Percentiles rank a stretch among this genome's conserved stretches.
phyloP scores from a whole-genome alignment of 768 basidiomycete genomes.

The Floccularia luteovirens region DNA sequence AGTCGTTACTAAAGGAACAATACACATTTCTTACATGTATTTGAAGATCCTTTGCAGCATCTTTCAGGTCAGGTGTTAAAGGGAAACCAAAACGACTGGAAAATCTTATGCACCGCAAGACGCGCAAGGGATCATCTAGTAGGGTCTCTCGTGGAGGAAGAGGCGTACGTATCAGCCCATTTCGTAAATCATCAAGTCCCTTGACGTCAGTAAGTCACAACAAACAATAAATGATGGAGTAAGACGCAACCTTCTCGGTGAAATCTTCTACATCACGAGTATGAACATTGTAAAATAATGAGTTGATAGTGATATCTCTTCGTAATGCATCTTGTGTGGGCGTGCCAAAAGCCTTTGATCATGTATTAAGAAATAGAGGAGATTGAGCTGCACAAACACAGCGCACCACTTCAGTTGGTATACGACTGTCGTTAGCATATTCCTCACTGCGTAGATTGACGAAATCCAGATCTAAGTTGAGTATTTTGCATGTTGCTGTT shows the following conservation, averaged over 20 bases:
- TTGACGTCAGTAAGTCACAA: constrained; percentile 17
- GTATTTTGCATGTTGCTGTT: constrained; percentile 79
- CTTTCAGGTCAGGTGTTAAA: constrained; percentile 59
- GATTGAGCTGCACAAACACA: not conserved
- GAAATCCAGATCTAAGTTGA: constrained; percentile 83
- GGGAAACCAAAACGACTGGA: constrained; percentile 84
- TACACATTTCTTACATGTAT: constrained; percentile 48
- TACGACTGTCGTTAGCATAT: constrained; percentile 81
- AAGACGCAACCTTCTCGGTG: constrained; percentile 56
- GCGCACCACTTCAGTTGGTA: constrained; percentile 81
- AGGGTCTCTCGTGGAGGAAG: constrained; percentile 85
- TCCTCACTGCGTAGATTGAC: constrained; percentile 92
- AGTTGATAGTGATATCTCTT: constrained; percentile 92
- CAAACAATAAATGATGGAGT: constrained; percentile 4
- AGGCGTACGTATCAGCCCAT: constrained; percentile 82
- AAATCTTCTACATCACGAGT: constrained; percentile 79
- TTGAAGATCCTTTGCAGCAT: constrained; percentile 48
- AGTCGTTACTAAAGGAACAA: constrained; percentile 14
- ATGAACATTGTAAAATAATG: constrained; percentile 95
- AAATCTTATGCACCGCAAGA: constrained; percentile 88
- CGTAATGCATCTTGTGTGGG: constrained; percentile 86
- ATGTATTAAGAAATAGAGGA: not conserved
- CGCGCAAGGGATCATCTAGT: constrained; percentile 86
- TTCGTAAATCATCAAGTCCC: constrained; percentile 80
- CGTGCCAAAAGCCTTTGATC: constrained; percentile 76